phyloP scores from a whole-genome alignment of 495 filamentous ascomycete genomes.

The Ascobolus immersus region DNA sequence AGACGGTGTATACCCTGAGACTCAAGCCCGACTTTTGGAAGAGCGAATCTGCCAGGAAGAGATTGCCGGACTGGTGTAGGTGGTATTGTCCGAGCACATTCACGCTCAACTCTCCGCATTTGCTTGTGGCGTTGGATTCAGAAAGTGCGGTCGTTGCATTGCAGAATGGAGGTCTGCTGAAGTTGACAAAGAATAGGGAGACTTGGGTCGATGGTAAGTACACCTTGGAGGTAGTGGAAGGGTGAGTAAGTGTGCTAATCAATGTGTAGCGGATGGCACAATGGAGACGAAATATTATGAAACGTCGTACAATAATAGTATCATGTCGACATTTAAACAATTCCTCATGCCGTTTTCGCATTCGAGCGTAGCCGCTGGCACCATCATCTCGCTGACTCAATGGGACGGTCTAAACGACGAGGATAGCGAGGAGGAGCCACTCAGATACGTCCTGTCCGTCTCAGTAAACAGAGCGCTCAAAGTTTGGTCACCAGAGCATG shows the following conservation, averaged over 20 bases:
- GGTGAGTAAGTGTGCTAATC: background rate
- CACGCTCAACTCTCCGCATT: slow-evolving; percentile 52
- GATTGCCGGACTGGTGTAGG: slow-evolving; percentile 48
- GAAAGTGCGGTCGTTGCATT: slow-evolving; percentile 55
- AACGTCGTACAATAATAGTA: slow-evolving; percentile 13
- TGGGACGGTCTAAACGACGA: slow-evolving; percentile 30
- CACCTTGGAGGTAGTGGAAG: background rate
- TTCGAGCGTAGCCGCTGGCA: slow-evolving; percentile 14
- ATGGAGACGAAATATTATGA: slow-evolving; percentile 12
- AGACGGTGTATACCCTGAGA: slow-evolving; percentile 54
- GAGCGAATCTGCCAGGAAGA: slow-evolving; percentile 9
- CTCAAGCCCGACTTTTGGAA: slow-evolving; percentile 49
- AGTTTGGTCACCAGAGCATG: slow-evolving; percentile 57
- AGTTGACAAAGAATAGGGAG: slow-evolving; percentile 31
- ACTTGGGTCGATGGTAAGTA: slow-evolving; percentile 38
- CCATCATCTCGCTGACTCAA: slow-evolving; percentile 6
- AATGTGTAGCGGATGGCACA: slow-evolving; percentile 8
- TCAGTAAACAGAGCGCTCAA: slow-evolving; percentile 67
- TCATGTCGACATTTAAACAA: slow-evolving; percentile 13
- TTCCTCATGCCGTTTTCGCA: slow-evolving; percentile 14
- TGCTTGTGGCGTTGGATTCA: slow-evolving; percentile 44
- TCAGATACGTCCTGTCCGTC: slow-evolving; percentile 40
- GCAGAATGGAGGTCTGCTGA: slow-evolving; percentile 57
- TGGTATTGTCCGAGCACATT: slow-evolving; percentile 42
- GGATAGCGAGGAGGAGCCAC: slow-evolving; percentile 23